Evolutionary conservation across 306 rosid genomes (phyloP).

Genomic region (Trifolium fragiferum): DNA sequence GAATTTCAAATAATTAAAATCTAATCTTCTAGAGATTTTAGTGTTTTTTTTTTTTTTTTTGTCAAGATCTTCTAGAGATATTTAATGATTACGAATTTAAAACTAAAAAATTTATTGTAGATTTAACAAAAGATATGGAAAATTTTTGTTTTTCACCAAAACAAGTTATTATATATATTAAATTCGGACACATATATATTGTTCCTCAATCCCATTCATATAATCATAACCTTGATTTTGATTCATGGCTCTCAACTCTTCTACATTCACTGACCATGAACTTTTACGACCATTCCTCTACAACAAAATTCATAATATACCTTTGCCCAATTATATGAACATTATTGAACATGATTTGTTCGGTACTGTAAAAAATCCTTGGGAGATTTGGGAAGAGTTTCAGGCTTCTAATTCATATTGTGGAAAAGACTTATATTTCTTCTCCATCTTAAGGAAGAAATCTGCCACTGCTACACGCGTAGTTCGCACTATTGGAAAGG

Average conservation of each 20-base stretch:
- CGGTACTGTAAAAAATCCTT: neutral
- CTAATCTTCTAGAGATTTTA: too few species aligned
- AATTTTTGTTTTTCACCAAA: too few species aligned
- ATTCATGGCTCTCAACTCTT: neutral
- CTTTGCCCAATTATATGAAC: neutral
- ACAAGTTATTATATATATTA: too few species aligned
- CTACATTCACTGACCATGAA: constrained; percentile 13
- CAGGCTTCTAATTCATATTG: neutral
- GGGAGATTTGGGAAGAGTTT: constrained; percentile 38
- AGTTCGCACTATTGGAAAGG: constrained; percentile 31
- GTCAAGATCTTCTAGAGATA: too few species aligned
- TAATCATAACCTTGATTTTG: too few species aligned
- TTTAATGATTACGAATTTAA: too few species aligned
- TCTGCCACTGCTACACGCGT: neutral
- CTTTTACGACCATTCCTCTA: constrained; percentile 6
- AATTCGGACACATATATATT: too few species aligned
- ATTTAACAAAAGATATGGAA: neutral
- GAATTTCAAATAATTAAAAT: too few species aligned
- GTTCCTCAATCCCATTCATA: neutral
- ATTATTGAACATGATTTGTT: constrained; percentile 30
- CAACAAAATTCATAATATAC: constrained; percentile 8
- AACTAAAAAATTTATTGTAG: neutral
- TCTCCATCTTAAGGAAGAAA: constrained; percentile 9
- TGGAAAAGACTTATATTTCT: constrained; percentile 30
- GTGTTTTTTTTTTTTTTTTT: too few species aligned